phyloP scores from a whole-genome alignment of 2,329 filamentous ascomycete genomes.

The Atkinsonella hypoxylon region DNA sequence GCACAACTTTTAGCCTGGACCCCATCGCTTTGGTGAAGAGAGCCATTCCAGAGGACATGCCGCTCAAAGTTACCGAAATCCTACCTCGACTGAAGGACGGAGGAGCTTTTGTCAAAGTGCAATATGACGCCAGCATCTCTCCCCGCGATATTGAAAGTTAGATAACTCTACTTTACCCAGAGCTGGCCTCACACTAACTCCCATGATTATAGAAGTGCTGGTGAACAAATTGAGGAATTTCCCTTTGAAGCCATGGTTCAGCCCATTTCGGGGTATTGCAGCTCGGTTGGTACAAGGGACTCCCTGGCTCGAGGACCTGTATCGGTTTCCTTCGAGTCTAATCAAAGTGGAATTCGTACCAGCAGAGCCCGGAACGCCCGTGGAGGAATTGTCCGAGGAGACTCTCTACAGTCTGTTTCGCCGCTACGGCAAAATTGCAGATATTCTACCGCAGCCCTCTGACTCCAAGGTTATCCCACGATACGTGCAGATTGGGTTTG shows the following conservation, averaged over 20 bases:
- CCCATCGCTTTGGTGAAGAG: slow-evolving; percentile 43
- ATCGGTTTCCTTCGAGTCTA: slow-evolving; percentile 63
- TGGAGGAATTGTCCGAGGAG: slow-evolving; percentile 75
- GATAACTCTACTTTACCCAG: neutral
- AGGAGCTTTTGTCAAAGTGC: slow-evolving; percentile 84
- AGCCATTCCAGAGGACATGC: slow-evolving; percentile 49
- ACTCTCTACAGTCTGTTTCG: slow-evolving; percentile 78
- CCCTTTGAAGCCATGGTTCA: slow-evolving; percentile 82
- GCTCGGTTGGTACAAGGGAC: slow-evolving; percentile 66
- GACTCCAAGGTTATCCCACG: slow-evolving; percentile 78
- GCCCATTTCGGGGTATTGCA: slow-evolving; percentile 60
- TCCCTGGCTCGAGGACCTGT: slow-evolving; percentile 90
- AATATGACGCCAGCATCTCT: slow-evolving; percentile 30
- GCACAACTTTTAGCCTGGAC: slow-evolving; percentile 35
- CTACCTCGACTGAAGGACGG: slow-evolving; percentile 81
- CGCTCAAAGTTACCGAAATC: slow-evolving; percentile 66
- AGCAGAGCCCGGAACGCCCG: slow-evolving; percentile 54
- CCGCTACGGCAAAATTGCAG: slow-evolving; percentile 77
- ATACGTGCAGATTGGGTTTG: slow-evolving; percentile 71
- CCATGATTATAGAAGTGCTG: slow-evolving; percentile 33
- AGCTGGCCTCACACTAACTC: neutral
- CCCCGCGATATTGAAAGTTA: slow-evolving; percentile 31
- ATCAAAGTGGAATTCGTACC: slow-evolving; percentile 79
- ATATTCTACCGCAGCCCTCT: slow-evolving; percentile 70
- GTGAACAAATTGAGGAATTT: slow-evolving; percentile 52